A percentile compares a stretch with the other conserved stretches of the same genome.
Conservation (phyloP, 2,329 filamentous ascomycete genomes). For the Cordyceps cateniannulata region DNA sequence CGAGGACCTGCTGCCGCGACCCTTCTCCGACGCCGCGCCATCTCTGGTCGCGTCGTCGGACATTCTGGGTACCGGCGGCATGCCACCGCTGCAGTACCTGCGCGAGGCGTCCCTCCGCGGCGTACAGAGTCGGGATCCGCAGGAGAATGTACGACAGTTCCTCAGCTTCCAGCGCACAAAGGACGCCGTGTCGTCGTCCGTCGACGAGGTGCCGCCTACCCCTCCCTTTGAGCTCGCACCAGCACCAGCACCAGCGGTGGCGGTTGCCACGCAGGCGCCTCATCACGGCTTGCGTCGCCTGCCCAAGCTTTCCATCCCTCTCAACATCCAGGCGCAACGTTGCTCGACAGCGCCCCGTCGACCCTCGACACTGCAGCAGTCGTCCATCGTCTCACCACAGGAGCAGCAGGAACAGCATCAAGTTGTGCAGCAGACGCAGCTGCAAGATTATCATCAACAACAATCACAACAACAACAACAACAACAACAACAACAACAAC, state of each 20-base stretch:
- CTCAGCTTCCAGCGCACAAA: slow-evolving; percentile 68
- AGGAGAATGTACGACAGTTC: slow-evolving; percentile 91
- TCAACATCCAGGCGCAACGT: slow-evolving; percentile 25
- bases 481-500: neutral
- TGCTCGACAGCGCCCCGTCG: slow-evolving; percentile 20
- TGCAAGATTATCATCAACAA: slow-evolving; percentile 11
- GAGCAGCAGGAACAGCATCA: neutral
- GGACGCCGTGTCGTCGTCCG: slow-evolving; percentile 22
- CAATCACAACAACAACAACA: slow-evolving; percentile 12
- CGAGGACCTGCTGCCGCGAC: slow-evolving; percentile 49
- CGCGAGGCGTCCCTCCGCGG: slow-evolving; percentile 67
- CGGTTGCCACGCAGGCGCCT: slow-evolving; percentile 19
- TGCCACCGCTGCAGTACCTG: slow-evolving; percentile 61
- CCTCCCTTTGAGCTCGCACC: slow-evolving; percentile 61
- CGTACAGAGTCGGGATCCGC: slow-evolving; percentile 68
- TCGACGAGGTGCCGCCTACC: slow-evolving; percentile 57
- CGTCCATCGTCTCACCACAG: slow-evolving; percentile 13
- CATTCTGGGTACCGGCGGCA: slow-evolving; percentile 63
- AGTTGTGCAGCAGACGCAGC: neutral
- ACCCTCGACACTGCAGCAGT: slow-evolving; percentile 22
- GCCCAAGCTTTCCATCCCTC: slow-evolving; percentile 57
- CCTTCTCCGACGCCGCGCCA: slow-evolving; percentile 67
- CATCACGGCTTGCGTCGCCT: slow-evolving; percentile 51
- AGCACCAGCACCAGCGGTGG: slow-evolving; percentile 19
- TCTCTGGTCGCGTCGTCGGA: slow-evolving; percentile 91